Conservation (phyloP, 495 filamentous ascomycete species). For the Lasiosphaeria hispida region DNA sequence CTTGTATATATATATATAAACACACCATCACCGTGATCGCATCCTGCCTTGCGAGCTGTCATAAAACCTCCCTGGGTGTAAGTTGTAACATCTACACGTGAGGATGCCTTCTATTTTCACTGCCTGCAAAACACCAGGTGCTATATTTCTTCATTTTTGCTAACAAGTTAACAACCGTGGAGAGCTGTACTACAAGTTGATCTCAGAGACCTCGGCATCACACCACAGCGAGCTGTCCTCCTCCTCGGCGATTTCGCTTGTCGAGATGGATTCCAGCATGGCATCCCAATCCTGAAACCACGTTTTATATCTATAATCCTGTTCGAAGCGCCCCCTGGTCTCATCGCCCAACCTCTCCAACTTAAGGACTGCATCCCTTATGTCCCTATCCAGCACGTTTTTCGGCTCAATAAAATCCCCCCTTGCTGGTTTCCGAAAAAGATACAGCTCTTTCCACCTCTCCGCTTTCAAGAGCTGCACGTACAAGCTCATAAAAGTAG, state of each 20-base stretch:
- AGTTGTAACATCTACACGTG: no score
- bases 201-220: no score
- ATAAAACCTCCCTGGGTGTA: no score
- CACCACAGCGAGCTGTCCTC: background rate
- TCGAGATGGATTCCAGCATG: no score
- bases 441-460: constrained; percentile 4
- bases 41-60: no score
- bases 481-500: constrained; percentile 15
- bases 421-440: constrained; percentile 5
- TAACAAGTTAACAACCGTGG: no score
- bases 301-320: background rate
- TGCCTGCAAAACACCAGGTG: no score
- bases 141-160: no score
- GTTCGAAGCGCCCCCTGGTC: constrained; percentile 8
- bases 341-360: constrained; percentile 12
- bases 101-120: no score
- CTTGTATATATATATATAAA: no score
- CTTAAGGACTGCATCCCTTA: constrained; percentile 11
- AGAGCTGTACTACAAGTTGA: no score
- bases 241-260: background rate
- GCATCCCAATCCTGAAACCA: background rate
- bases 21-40: no score
- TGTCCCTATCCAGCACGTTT: constrained; percentile 9
- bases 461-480: constrained; percentile 5
- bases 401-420: constrained; percentile 16